Evolutionary conservation across 306 rosid species (phyloP).

Genomic region (Coriaria nepalensis): DNA sequence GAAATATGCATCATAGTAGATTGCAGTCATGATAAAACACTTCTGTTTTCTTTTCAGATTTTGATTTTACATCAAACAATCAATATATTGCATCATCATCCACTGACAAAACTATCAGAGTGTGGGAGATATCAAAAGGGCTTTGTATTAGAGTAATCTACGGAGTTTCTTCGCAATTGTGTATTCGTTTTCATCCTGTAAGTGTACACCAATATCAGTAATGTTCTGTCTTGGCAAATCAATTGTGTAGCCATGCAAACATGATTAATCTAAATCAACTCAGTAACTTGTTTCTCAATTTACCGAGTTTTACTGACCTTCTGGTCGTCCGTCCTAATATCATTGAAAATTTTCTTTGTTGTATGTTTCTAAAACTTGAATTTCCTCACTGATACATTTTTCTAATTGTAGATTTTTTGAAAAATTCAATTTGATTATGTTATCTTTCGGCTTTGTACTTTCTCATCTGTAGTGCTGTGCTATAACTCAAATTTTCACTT

Average conservation of each 20-base stretch:
- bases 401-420: too few species aligned
- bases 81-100: conserved; percentile 95
- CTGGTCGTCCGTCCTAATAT: too few species aligned
- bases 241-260: too few species aligned
- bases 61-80: conserved; percentile 88
- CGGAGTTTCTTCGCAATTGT: conserved; percentile 81
- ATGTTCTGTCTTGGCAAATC: not conserved
- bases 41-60: conserved; percentile 55
- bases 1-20: too few species aligned
- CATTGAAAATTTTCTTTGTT: too few species aligned
- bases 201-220: conserved; percentile 26
- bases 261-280: too few species aligned
- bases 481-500: not conserved
- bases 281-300: too few species aligned
- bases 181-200: conserved; percentile 98
- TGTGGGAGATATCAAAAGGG: conserved; percentile 85
- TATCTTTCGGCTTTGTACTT: too few species aligned
- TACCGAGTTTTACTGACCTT: too few species aligned
- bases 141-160: conserved; percentile 92
- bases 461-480: not conserved
- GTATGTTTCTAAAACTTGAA: too few species aligned
- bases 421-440: too few species aligned
- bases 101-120: conserved; percentile 89
- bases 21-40: conserved; percentile 15
- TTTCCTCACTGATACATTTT: too few species aligned